Evolutionary conservation across 2,329 filamentous ascomycete genomes (phyloP), one percentile per base, ranked within the genome.

Genomic region (Scedosporium boydii): DNA sequence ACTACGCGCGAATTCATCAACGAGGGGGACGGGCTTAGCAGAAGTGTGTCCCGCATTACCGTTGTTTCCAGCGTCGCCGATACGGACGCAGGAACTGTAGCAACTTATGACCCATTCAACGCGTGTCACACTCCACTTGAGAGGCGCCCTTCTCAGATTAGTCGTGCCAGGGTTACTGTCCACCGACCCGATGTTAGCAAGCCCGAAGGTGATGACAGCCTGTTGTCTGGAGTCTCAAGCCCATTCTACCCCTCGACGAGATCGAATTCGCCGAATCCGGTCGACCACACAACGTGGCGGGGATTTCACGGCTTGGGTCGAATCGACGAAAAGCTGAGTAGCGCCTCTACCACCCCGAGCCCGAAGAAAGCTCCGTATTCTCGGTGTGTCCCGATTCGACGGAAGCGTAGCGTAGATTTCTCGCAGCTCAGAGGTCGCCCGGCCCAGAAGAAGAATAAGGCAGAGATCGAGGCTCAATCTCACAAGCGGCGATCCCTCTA

Each of bases 41-140:
- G 82, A 60, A 82, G 80, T 55, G 76, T 82, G 44, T 87, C 85
- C 4, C 79, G 80, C 18, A 88, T 88, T 69, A 88, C 85, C 0
- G 84, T 88, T 59, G 86, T 88, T 59, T 87, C 85, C 10, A 86
- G 84, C 62, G 76, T 82, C 12, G 76, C 82, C n/a, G 80, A 82
- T 34, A 77, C 76, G 1, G 80, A 82, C 6, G 68, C 70, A 21
- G 80, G 77, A 7, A 83, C 80, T 0, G 70, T 80, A 10, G 72
- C 83, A 65, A 95, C 88, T 73, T 96, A 96, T 68, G 93, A 96
- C 71, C 91, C 92, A 0, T 96, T 89, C 72, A 85, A 90, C 69
- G 85, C 89, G 4, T 91, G 88, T 2, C 80, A 82, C 6, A 72
- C 78, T 58, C 72, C 78, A 6, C 59, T 73, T 44, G 73, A 77